phyloP scores from a whole-genome alignment of 2,329 filamentous ascomycete genomes.

The Sporothrix phasma region DNA sequence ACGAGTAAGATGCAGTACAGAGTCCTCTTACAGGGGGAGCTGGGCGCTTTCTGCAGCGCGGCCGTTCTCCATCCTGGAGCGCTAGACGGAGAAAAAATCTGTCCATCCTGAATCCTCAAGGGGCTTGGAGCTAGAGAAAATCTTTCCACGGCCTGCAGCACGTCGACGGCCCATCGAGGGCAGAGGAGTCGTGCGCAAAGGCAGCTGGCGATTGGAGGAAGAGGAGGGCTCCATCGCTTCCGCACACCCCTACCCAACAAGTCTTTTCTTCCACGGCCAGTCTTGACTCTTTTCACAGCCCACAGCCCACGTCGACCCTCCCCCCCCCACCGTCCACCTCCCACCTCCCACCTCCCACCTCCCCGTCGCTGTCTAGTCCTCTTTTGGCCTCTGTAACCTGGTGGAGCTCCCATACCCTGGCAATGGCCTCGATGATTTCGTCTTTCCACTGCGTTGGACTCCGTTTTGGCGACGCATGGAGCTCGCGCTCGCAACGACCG shows the following conservation, averaged over 20 bases:
- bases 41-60: no score
- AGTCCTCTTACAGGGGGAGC: no score
- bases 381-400: conserved; percentile 8
- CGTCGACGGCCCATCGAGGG: neutral
- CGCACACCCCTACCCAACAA: neutral
- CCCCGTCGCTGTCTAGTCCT: neutral
- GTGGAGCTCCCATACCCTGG: neutral
- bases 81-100: no score
- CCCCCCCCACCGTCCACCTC: neutral
- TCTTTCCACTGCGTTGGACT: neutral
- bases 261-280: neutral
- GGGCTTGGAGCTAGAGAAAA: no score
- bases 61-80: no score
- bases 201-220: neutral
- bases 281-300: neutral
- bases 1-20: no score
- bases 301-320: neutral
- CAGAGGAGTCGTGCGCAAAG: neutral
- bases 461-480: neutral
- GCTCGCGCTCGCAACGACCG: neutral
- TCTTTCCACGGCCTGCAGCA: neutral
- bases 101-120: no score
- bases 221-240: neutral
- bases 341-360: neutral
- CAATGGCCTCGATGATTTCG: neutral